phyloP scores from a whole-genome alignment of 768 basidiomycete species.

The Lentinula boryana region DNA sequence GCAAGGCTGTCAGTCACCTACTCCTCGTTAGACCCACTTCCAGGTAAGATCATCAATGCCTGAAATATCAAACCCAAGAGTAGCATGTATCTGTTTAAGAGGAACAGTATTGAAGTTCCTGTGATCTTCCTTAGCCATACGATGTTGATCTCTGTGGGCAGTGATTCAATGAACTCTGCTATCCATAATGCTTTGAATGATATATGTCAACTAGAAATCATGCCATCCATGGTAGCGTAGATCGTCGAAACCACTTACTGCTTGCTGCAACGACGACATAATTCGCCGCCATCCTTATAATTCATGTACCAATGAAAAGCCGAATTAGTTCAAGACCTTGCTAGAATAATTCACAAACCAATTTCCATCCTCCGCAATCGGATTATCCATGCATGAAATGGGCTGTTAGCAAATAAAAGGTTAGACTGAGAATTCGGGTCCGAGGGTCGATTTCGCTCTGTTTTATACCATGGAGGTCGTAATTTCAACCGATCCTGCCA shows the following conservation, averaged over 20 bases:
- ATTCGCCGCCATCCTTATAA: neutral
- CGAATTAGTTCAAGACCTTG: too few species aligned
- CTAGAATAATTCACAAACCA: neutral
- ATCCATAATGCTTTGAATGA: neutral
- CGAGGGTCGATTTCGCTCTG: too few species aligned
- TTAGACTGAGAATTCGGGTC: too few species aligned
- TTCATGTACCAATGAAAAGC: too few species aligned
- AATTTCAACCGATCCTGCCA: too few species aligned
- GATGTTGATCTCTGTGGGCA: neutral
- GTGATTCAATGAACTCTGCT: neutral
- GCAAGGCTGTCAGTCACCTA: neutral
- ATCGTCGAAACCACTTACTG: neutral
- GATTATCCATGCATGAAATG: neutral
- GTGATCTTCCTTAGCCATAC: neutral
- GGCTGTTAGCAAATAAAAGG: too few species aligned
- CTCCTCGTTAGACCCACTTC: neutral
- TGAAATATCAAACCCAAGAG: neutral
- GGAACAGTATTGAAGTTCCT: neutral
- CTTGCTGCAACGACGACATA: neutral
- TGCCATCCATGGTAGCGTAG: neutral
- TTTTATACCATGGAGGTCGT: too few species aligned
- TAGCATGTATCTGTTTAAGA: neutral
- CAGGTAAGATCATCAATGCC: neutral
- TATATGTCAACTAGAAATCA: neutral
- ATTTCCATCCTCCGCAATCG: neutral